phyloP scores from a whole-genome alignment of 805 yeast genomes.

The Teunomyces kruisii region DNA sequence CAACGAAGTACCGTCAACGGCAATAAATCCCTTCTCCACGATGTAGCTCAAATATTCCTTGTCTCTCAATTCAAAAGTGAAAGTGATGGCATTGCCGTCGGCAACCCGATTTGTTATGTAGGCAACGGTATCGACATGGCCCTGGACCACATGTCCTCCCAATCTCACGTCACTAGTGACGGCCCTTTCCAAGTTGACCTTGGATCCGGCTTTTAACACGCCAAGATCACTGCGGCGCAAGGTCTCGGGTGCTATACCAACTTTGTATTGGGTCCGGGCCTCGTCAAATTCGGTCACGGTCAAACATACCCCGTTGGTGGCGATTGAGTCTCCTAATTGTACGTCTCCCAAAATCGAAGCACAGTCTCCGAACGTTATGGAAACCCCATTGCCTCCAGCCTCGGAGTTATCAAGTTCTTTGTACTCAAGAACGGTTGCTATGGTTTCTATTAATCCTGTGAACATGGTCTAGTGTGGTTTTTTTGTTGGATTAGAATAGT shows the following conservation, averaged over 20 bases:
- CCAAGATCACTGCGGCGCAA: conserved; percentile 78
- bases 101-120: conserved; percentile 48
- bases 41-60: conserved; percentile 63
- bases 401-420: conserved; percentile 45
- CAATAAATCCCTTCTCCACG: conserved; percentile 93
- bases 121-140: conserved; percentile 93
- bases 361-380: conserved; percentile 66
- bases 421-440: conserved; percentile 64
- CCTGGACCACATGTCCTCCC: conserved; percentile 98
- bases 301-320: conserved; percentile 85
- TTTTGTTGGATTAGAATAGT: too few species aligned
- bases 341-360: conserved; percentile 68
- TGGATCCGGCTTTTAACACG: conserved; percentile 50
- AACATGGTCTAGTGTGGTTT: conserved; percentile 54
- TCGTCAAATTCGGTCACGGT: conserved; percentile 82
- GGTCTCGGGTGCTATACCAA: conserved; percentile 93
- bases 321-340: conserved; percentile 91
- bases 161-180: conserved; percentile 78
- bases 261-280: conserved; percentile 59
- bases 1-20: conserved; percentile 89
- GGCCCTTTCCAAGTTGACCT: conserved; percentile 91
- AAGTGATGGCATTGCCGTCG: conserved; percentile 77
- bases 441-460: conserved; percentile 87
- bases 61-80: conserved; percentile 73
- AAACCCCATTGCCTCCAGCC: conserved; percentile 72